These are phyloP conservation scores for Penicillium pancosmium DNA, from an alignment of 495 filamentous ascomycete species.

Conservation along the genomic window DNA sequence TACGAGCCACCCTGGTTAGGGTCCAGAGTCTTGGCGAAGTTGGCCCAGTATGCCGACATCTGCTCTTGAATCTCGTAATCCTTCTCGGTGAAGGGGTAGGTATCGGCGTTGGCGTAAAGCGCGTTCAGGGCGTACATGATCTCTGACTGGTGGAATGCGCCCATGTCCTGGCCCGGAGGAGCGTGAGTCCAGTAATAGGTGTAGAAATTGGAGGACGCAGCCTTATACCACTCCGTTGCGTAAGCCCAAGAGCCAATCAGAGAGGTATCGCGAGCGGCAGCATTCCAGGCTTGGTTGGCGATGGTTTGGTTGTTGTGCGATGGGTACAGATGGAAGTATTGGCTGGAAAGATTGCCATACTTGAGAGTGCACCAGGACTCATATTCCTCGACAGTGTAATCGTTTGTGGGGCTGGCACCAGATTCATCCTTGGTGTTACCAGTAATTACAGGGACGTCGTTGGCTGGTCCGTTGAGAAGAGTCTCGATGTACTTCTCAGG, in stretches of 20 bases:
- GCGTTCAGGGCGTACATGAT: conserved; percentile 33
- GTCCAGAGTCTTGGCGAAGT: conserved; percentile 35
- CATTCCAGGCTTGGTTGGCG: conserved; percentile 31
- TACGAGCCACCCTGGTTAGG: conserved; percentile 31
- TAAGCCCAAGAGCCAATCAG: conserved; percentile 30
- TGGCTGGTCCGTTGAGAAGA: conserved; percentile 28
- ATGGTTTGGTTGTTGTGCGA: conserved; percentile 20
- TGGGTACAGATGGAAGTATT: conserved; percentile 31
- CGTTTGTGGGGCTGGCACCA: conserved; percentile 24
- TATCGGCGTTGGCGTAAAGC: conserved; percentile 29
- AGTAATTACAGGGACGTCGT: conserved; percentile 43
- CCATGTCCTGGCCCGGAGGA: conserved; percentile 29
- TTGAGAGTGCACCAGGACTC: conserved; percentile 24
- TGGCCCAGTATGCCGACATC: conserved; percentile 36
- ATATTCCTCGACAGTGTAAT: conserved; percentile 31
- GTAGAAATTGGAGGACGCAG: conserved; percentile 28
- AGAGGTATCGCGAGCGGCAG: conserved; percentile 28
- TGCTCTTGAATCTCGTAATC: conserved; percentile 28
- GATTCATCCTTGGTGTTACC: conserved; percentile 37
- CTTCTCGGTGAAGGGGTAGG: conserved; percentile 26
- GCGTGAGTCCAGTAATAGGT: conserved; percentile 40
- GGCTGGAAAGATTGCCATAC: conserved; percentile 28
- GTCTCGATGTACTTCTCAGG: conserved; percentile 31
- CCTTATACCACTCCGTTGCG: conserved; percentile 31
- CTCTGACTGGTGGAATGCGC: conserved; percentile 36